A percentile compares a stretch with the other conserved stretches of the same genome.
phyloP scores from a whole-genome alignment of 257 asterid species.

The Verbena officinalis region DNA sequence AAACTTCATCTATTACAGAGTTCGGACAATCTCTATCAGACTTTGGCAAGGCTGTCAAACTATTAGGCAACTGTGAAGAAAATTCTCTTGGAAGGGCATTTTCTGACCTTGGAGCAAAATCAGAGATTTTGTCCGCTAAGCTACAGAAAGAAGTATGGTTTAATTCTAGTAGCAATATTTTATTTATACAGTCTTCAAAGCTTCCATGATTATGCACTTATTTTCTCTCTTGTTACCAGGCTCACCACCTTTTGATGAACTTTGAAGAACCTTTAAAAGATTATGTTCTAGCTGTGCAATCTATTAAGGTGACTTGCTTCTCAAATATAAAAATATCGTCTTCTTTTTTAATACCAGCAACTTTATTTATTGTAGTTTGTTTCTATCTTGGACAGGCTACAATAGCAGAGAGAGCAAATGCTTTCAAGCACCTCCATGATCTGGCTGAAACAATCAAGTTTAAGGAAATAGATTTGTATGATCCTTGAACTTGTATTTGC shows the following conservation, averaged over 20 bases:
- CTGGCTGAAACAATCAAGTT: conserved; percentile 71
- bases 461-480: conserved; percentile 84
- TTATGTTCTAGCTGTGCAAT: conserved; percentile 80
- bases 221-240: conserved; percentile 39
- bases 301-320: conserved; percentile 60
- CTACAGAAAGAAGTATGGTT: conserved; percentile 66
- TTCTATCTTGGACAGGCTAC: conserved; percentile 54
- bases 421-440: conserved; percentile 68
- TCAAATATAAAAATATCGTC: background rate
- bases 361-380: background rate
- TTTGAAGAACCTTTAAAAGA: conserved; percentile 83
- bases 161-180: background rate
- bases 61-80: conserved; percentile 65
- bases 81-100: conserved; percentile 70
- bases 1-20: conserved; percentile 44
- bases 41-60: conserved; percentile 81
- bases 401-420: conserved; percentile 67
- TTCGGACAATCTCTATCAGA: conserved; percentile 70
- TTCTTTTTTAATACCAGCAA: background rate
- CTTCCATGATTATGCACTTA: conserved; percentile 1
- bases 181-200: background rate
- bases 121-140: conserved; percentile 60
- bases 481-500: conserved; percentile 13
- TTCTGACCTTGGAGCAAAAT: conserved; percentile 75
- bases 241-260: conserved; percentile 72